Base-by-base conservation (phyloP, 176 grass and related monocot genomes). In the Oryza coarctata region DNA sequence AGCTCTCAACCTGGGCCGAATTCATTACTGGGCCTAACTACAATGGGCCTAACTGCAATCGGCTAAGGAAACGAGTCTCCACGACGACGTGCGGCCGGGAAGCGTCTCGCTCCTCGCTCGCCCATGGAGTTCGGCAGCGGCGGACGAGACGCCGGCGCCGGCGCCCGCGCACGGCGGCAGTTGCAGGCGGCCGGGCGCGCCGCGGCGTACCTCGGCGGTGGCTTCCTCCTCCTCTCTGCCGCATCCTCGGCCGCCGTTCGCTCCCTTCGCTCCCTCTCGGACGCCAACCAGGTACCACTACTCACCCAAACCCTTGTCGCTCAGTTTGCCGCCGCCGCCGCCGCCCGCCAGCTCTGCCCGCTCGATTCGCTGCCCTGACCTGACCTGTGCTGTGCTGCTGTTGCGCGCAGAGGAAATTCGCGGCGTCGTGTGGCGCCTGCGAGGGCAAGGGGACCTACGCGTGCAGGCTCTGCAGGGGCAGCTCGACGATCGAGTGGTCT, bases 401-500 rank as follows among this genome's bases (percentile, higher is more conserved):
- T 38, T 62, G 18, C 20, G 50, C 41, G 43, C 65, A 99, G 93
- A 93, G 87, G 84, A 99, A 93, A 71, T 82, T 87, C 14, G 93
- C 91, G 1, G 68, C 52, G 47, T 77, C 89, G n/a, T 99, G 96
- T 38, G 75, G 64, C 31, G 85, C 77, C 12, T 99, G 96, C 80
- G 86, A 91, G 70, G 93, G 96, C 79, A 92, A 91, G 26, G 96
- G 96, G 30, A 90, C 78, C 80, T 94, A 95, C 60, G 68, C 76
- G 26, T 99, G 96, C 93, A 95, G 92, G 85, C 82, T 99, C 26
- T 95, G 93, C 89, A 87, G 83, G 80, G 93, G 89, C 47, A 85
- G 35, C 74, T 68, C 89, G 27, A 88, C 93, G 36, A 82, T 99
- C 65, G 82, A 91, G 40, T 99, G 96, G 96, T 95, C 96, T 22